Conservation (phyloP, 164 flowering plant species). For the Nelumbo lutea region DNA sequence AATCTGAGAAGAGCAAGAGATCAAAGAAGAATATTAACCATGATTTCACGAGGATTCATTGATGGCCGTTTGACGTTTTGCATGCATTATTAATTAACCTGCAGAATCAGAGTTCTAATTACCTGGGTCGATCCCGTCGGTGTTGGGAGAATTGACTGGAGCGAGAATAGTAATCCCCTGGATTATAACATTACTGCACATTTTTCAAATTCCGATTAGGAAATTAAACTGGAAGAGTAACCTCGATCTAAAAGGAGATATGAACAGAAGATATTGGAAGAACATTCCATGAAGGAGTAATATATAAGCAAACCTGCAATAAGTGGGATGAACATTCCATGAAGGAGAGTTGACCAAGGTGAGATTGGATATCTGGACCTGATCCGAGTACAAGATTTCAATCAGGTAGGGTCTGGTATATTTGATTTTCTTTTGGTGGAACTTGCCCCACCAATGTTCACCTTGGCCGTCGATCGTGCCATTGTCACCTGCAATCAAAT, state of each 20-base stretch:
- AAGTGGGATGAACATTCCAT: slow-evolving; percentile 28
- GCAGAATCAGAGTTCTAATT: background rate
- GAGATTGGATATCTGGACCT: slow-evolving; percentile 29
- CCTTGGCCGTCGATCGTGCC: slow-evolving; percentile 39
- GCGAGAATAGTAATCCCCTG: slow-evolving; percentile 46
- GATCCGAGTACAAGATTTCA: slow-evolving; percentile 30
- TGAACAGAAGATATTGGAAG: slow-evolving; percentile 23
- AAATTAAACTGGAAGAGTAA: background rate
- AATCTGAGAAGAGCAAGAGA: slow-evolving; percentile 28
- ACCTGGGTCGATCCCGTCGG: slow-evolving; percentile 63
- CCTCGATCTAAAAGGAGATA: no score
- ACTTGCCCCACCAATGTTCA: slow-evolving; percentile 26
- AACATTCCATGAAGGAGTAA: slow-evolving; percentile 22
- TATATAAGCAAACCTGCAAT: slow-evolving; percentile 21
- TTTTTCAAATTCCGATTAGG: no score
- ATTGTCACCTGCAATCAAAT: slow-evolving; percentile 18
- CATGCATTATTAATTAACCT: no score
- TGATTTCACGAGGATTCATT: no score
- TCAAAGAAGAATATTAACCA: background rate
- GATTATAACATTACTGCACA: slow-evolving; percentile 38
- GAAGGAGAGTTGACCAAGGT: slow-evolving; percentile 27
- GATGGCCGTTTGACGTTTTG: no score
- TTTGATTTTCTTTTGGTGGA: slow-evolving; percentile 12
- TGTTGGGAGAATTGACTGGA: slow-evolving; percentile 42
- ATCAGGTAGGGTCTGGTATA: slow-evolving; percentile 31